Conservation (phyloP, 148 eudicot genomes). For the Camellia sinensis region DNA sequence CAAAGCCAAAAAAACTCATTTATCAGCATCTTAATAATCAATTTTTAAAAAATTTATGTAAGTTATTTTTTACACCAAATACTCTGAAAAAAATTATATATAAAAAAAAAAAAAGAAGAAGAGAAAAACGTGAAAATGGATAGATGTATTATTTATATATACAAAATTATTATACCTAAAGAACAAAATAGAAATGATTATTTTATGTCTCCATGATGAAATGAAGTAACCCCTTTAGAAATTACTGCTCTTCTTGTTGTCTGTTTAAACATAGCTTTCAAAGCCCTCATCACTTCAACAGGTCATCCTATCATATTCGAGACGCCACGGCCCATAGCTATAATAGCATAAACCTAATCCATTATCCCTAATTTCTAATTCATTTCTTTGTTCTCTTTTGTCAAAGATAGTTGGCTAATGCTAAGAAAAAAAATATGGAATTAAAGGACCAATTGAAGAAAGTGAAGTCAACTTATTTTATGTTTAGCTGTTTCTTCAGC, state of each 20-base stretch:
- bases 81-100: too few relatives aligned
- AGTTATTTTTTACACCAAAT: too few relatives aligned
- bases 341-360: conserved; percentile 3
- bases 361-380: not conserved
- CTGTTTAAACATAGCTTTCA: not conserved
- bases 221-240: not conserved
- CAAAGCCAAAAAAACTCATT: too few relatives aligned
- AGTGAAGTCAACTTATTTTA: conserved; percentile 10
- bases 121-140: conserved; percentile 1
- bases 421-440: not conserved
- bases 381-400: conserved; percentile 2
- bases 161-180: not conserved
- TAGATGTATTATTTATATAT: not conserved
- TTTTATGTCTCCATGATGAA: conserved; percentile 5
- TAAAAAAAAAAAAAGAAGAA: not conserved
- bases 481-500: not conserved
- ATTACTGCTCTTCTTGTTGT: not conserved
- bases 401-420: conserved; percentile 19
- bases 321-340: conserved; percentile 17
- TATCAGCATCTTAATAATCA: too few relatives aligned
- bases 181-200: too few relatives aligned
- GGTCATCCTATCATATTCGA: not conserved
- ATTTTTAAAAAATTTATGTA: too few relatives aligned
- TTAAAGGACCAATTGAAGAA: conserved; percentile 5
- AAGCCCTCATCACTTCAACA: not conserved